These are phyloP conservation scores for Colletotrichum truncatum DNA, from an alignment of 2,329 filamentous ascomycete genomes.

Conservation along the genomic window DNA sequence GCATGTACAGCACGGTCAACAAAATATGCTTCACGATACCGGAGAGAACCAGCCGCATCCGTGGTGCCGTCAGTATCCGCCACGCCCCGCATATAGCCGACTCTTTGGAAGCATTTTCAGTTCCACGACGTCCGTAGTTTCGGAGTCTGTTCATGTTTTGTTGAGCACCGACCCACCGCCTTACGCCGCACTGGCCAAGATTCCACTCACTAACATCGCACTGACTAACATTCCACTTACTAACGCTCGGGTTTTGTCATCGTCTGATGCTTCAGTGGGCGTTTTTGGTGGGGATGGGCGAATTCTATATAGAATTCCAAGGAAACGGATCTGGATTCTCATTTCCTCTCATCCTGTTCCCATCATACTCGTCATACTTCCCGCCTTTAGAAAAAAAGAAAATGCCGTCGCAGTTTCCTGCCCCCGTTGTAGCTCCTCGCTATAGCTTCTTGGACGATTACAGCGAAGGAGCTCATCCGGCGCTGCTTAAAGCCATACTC, in stretches of 20 bases:
- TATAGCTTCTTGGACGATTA: constrained; percentile 63
- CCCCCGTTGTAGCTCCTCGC: not conserved
- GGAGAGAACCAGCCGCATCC: constrained; percentile 4
- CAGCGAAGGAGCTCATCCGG: constrained; percentile 60
- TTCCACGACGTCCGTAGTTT: constrained; percentile 1
- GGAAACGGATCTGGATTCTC: not conserved
- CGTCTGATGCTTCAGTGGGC: not conserved
- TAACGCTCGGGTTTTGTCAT: constrained; percentile 22
- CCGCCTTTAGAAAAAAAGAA: not conserved
- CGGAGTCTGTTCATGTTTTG: constrained; percentile 3
- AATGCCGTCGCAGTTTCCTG: constrained; percentile 17
- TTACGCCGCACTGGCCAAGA: no score
- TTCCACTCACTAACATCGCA: constrained; percentile 14
- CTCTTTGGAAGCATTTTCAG: not conserved
- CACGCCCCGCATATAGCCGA: constrained; percentile 13
- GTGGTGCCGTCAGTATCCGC: constrained; percentile 11
- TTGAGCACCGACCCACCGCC: constrained; percentile 24
- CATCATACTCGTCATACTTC: not conserved
- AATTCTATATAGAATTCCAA: constrained; percentile 1
- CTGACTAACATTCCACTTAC: constrained; percentile 27
- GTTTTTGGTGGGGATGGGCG: not conserved
- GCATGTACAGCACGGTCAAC: constrained; percentile 27
- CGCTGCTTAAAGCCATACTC: constrained; percentile 56
- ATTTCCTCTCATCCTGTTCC: not conserved
- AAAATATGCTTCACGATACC: not conserved